These are phyloP conservation scores for Xerocomellus chrysenteron DNA, from an alignment of 768 basidiomycete species.

Conservation along the genomic window DNA sequence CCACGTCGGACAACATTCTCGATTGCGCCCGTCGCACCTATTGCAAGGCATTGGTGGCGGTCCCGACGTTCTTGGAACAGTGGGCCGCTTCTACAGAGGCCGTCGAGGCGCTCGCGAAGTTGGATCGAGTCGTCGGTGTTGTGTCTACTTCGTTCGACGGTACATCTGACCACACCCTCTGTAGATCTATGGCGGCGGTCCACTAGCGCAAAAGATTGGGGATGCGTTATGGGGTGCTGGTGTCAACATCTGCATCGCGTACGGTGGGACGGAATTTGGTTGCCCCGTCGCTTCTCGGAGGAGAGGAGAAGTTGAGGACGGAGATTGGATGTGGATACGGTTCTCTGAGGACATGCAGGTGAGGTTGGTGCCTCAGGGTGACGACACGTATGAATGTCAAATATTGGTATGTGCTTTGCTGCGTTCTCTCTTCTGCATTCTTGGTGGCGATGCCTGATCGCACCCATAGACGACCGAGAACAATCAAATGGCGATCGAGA, in stretches of 20 bases:
- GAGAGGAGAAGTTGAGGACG: background rate
- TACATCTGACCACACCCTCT: background rate
- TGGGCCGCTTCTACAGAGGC: background rate
- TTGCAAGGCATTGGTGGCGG: background rate
- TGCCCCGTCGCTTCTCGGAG: background rate
- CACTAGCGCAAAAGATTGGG: background rate
- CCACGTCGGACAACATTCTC: background rate
- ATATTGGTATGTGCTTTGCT: background rate
- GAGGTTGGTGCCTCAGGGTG: background rate
- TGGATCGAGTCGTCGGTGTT: background rate
- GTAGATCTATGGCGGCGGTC: background rate
- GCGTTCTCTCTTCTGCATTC: background rate
- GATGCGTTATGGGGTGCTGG: background rate
- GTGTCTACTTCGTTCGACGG: background rate
- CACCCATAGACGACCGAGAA: background rate
- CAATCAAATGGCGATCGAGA: constrained; percentile 24
- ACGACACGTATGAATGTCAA: background rate
- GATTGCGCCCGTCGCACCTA: background rate
- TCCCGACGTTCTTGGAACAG: background rate
- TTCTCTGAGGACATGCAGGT: background rate
- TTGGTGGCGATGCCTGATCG: background rate
- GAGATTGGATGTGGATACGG: background rate
- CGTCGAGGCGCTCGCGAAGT: background rate
- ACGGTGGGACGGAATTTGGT: background rate
- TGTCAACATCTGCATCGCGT: background rate